Base-by-base conservation (phyloP, 1,139 yeast species). In the Protomyces inouyei region DNA sequence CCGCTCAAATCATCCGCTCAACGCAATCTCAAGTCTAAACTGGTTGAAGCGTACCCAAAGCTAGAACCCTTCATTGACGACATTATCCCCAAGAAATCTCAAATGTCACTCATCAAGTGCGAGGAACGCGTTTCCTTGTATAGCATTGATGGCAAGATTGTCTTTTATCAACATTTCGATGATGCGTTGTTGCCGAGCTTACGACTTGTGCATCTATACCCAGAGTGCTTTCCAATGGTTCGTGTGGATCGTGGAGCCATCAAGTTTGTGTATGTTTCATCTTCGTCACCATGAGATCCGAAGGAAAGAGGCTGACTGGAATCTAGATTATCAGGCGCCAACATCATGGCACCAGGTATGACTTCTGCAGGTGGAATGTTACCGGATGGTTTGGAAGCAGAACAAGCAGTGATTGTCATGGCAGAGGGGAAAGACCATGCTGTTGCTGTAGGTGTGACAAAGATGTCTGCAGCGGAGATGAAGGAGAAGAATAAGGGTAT, bases 221-320 rank as follows among this genome's bases (percentile, higher is more conserved):
- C 96, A 6, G 80, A 82, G 9, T 83, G 86, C 46, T 91, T 92
- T 77, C 97, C 97, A 40, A 79, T 83, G 54, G 96, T 92, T 45
- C 88, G 86, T 72, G 98, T 92, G 10, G 98, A 92, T 73, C 82
- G 97, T 75, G 98, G 98, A 66, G 98, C 98, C 61, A 91, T 92
- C 73, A 92, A 92, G 76, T 92, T 92, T 72, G 95, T 92, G 25
- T 59, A 43, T 16, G 63, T 28, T 8, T n/a, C 23, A 4, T 10
- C 23, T n/a, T 35, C 21, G 23, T 21, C 23, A 21, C 12, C 78
- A 92, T 45, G 87, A 96, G 1, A 98, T 98, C 64, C 97, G 97
- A 40, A 91, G 92, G 91, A 97, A 65, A 65, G 52, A 52, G 64
- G 10, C 14, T 21, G n/a, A 21, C 37, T 18, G n/a, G 51, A 25